Evolutionary conservation across 164 flowering plant species (phyloP).

Genomic region (Liriodendron chinense): DNA sequence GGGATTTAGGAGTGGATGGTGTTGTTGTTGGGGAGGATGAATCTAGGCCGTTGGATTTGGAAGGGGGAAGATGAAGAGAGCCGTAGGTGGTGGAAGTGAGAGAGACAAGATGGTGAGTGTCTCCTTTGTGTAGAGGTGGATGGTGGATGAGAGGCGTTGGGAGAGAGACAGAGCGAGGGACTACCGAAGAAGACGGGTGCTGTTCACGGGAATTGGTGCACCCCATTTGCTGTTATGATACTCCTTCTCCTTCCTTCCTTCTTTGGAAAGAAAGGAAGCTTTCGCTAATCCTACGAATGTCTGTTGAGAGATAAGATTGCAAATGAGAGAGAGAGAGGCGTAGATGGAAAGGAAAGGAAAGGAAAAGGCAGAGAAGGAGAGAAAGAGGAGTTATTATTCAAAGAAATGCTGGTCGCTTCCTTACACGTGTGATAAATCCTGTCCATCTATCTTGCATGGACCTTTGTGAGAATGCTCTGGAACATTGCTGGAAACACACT

Average conservation of each 20-base stretch:
- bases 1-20: conserved; percentile 12
- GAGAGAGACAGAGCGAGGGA: conserved; percentile 46
- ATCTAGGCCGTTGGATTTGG: conserved; percentile 12
- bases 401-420: background rate
- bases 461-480: too few relatives aligned
- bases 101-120: conserved; percentile 71
- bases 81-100: conserved; percentile 86
- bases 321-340: background rate
- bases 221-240: conserved; percentile 36
- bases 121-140: conserved; percentile 65
- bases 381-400: too few relatives aligned
- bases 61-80: conserved; percentile 38
- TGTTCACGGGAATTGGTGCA: conserved; percentile 44
- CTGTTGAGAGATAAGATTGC: background rate
- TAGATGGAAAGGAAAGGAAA: background rate
- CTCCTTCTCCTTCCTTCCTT: background rate
- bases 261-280: background rate
- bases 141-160: conserved; percentile 68
- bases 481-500: too few relatives aligned
- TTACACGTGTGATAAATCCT: too few relatives aligned
- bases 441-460: too few relatives aligned
- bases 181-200: conserved; percentile 2
- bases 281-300: background rate
- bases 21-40: background rate
- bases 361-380: background rate